Percentiles rank a stretch among this genome's conserved stretches.
Conservation (phyloP, 352 stramenopile genomes). For the Globisporangium alternatum region DNA sequence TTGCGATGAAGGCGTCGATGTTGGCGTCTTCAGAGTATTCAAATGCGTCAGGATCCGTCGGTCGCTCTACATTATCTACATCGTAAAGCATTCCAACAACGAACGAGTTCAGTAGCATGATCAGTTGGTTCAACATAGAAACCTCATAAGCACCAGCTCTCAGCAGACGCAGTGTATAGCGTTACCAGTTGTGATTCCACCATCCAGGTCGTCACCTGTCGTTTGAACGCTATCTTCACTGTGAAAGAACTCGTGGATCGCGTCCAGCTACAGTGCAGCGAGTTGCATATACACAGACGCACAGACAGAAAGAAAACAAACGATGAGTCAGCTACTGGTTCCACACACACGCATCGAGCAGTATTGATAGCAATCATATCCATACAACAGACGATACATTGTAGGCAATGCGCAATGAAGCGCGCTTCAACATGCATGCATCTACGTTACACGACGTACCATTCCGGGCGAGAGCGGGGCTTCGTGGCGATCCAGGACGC, state of each 20-base stretch:
- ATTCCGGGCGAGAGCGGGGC: conserved; percentile 51
- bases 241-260: conserved; percentile 17
- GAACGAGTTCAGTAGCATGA: background rate
- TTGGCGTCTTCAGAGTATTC: conserved; percentile 9
- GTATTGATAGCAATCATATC: background rate
- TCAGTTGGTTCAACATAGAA: background rate
- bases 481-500: conserved; percentile 53
- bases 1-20: conserved; percentile 17
- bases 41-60: background rate
- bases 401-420: background rate
- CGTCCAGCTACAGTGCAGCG: conserved; percentile 13
- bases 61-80: background rate
- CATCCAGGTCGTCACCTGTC: background rate
- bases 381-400: background rate
- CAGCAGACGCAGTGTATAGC: background rate
- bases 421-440: background rate
- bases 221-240: background rate
- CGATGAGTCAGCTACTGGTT: background rate
- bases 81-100: background rate
- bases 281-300: background rate
- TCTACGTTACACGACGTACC: conserved; percentile 24
- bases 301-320: background rate
- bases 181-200: background rate
- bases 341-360: background rate
- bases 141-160: background rate